phyloP scores from a whole-genome alignment of 78 protist species.

The Dictyostelium capitatum region DNA sequence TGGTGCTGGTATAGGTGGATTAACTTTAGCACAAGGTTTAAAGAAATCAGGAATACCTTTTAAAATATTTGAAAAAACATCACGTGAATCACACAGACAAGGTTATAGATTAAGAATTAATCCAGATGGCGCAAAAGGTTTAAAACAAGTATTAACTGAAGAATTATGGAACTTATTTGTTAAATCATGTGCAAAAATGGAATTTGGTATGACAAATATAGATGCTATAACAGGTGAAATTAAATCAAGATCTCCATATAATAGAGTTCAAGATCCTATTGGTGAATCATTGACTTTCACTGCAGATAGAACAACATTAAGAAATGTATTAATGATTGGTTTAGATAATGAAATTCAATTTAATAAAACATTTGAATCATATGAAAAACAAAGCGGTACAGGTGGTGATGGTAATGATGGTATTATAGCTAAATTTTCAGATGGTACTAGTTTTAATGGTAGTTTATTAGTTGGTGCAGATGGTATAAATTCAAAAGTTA shows the following conservation, averaged over 20 bases:
- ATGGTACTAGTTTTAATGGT: slow-evolving; percentile 17
- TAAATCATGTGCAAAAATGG: neutral
- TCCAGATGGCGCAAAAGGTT: neutral
- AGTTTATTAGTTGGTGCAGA: slow-evolving; percentile 34
- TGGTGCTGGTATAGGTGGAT: slow-evolving; percentile 35
- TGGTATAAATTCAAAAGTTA: slow-evolving; percentile 27
- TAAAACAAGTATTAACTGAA: slow-evolving; percentile 2
- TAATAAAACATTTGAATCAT: neutral
- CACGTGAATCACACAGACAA: neutral
- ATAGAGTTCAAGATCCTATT: neutral
- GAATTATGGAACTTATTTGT: slow-evolving; percentile 36
- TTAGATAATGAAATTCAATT: slow-evolving; percentile 18
- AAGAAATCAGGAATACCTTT: neutral
- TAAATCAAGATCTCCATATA: neutral
- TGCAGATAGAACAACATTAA: slow-evolving; percentile 23
- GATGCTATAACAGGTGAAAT: slow-evolving; percentile 22
- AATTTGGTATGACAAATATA: neutral
- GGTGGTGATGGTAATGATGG: neutral
- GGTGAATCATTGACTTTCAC: neutral
- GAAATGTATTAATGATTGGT: neutral
- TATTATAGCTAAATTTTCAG: slow-evolving; percentile 35
- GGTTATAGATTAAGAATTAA: slow-evolving; percentile 42
- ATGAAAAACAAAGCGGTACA: neutral
- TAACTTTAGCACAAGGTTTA: slow-evolving; percentile 41
- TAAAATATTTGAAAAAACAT: slow-evolving; percentile 16